A percentile compares a stretch with the other conserved stretches of the same genome.
phyloP scores from a whole-genome alignment of 2,329 filamentous ascomycete genomes.

The Paraphoma sp. region DNA sequence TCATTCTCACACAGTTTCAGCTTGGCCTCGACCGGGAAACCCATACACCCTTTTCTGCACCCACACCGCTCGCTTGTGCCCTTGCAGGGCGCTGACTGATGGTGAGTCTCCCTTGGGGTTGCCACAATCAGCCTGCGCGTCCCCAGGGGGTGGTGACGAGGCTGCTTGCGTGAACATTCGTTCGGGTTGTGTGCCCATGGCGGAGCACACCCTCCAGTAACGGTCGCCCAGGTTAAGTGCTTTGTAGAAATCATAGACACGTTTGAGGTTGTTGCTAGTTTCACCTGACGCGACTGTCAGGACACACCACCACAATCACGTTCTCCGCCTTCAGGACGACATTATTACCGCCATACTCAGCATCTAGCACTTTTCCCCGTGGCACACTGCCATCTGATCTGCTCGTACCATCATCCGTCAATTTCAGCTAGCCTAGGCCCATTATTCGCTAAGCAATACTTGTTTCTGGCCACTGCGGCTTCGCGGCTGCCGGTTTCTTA shows the following conservation, averaged over 20 bases:
- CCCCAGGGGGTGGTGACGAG: conserved; percentile 16
- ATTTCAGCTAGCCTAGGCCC: conserved; percentile 10
- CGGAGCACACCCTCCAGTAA: conserved; percentile 10
- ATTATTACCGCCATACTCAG: background rate
- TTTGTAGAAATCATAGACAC: background rate
- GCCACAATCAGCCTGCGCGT: conserved; percentile 20
- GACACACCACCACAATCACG: conserved; percentile 23
- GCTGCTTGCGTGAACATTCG: conserved; percentile 37
- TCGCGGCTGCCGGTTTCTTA: conserved; percentile 7
- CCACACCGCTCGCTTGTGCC: conserved; percentile 31
- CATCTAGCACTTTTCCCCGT: conserved; percentile 3
- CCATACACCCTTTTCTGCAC: conserved; percentile 22
- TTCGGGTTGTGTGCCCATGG: conserved; percentile 20
- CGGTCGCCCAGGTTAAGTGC: background rate
- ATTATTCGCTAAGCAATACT: conserved; percentile 6
- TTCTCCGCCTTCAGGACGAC: background rate
- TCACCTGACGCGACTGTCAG: conserved; percentile 32
- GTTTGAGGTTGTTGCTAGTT: conserved; percentile 13
- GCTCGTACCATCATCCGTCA: conserved; percentile 16
- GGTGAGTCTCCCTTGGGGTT: conserved; percentile 14
- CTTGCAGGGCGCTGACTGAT: conserved; percentile 30
- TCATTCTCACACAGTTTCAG: conserved; percentile 22
- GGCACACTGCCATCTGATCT: conserved; percentile 16
- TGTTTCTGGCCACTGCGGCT: conserved; percentile 8
- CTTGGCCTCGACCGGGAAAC: conserved; percentile 21